Evolutionary conservation across 352 stramenopile species (phyloP).

Genomic region (Phytophthora sp.): DNA sequence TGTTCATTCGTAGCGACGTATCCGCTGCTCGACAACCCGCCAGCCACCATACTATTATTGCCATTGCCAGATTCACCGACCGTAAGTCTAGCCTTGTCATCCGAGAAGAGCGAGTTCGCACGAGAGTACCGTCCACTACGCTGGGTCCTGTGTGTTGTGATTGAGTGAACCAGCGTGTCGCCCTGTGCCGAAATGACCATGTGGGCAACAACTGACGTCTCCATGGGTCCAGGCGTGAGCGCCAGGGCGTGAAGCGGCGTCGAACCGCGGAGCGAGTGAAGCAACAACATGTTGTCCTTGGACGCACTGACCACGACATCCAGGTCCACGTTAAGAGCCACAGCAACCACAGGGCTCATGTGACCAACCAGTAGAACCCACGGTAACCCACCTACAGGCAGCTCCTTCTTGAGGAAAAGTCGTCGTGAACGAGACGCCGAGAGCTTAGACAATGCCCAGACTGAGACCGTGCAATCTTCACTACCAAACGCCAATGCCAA

Average conservation of each 20-base stretch:
- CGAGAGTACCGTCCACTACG: constrained; percentile 43
- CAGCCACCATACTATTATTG: constrained; percentile 47
- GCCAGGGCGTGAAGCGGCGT: constrained; percentile 79
- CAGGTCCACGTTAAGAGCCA: constrained; percentile 82
- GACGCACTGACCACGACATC: constrained; percentile 85
- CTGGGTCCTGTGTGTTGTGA: constrained; percentile 48
- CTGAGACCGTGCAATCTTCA: constrained; percentile 86
- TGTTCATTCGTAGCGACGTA: constrained; percentile 40
- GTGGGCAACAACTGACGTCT: constrained; percentile 62
- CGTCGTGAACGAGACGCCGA: constrained; percentile 78
- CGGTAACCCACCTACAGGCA: constrained; percentile 75
- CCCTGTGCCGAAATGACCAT: constrained; percentile 79
- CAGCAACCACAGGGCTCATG: constrained; percentile 77
- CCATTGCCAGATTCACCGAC: constrained; percentile 37
- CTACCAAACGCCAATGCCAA: constrained; percentile 84
- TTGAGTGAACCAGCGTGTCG: constrained; percentile 74
- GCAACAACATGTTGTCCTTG: constrained; percentile 73
- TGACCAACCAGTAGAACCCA: constrained; percentile 85
- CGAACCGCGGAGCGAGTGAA: constrained; percentile 78
- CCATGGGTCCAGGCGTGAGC: constrained; percentile 52
- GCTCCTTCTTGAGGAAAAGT: constrained; percentile 87
- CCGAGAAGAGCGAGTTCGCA: constrained; percentile 47
- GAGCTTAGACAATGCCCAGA: constrained; percentile 87
- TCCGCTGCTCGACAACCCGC: constrained; percentile 41
- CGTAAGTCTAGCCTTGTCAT: constrained; percentile 52